phyloP scores from a whole-genome alignment of 169 alveolate species.

The Cryptosporidium meleagridis region DNA sequence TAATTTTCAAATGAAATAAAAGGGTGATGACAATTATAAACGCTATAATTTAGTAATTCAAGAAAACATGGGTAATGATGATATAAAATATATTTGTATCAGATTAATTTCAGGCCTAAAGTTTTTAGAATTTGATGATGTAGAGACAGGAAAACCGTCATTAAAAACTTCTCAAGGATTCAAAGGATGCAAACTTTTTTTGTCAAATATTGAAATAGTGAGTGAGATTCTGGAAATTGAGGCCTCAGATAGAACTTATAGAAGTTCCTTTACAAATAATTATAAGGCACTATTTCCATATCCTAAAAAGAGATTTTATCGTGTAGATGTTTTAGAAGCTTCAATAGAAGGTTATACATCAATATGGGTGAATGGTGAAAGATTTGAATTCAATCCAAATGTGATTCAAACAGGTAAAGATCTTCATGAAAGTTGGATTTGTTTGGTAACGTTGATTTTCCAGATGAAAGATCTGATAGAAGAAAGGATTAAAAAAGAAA shows the following conservation, averaged over 20 bases:
- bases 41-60: not conserved
- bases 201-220: constrained; percentile 47
- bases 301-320: constrained; percentile 29
- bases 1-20: not conserved
- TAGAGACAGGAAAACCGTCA: constrained; percentile 59
- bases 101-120: constrained; percentile 52
- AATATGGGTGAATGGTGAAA: constrained; percentile 74
- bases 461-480: constrained; percentile 42
- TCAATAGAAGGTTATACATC: constrained; percentile 67
- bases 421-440: constrained; percentile 40
- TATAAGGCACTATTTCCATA: constrained; percentile 55
- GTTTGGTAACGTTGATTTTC: constrained; percentile 30
- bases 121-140: constrained; percentile 60
- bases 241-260: constrained; percentile 21
- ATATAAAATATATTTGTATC: constrained; percentile 24
- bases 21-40: not conserved
- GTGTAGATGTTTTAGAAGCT: constrained; percentile 75
- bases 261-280: constrained; percentile 42
- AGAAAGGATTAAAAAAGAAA: constrained; percentile 4
- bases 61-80: constrained; percentile 18
- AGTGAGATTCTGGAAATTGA: constrained; percentile 34
- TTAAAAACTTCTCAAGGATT: constrained; percentile 57
- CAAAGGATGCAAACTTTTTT: constrained; percentile 55
- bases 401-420: constrained; percentile 42
- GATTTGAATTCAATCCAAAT: constrained; percentile 31